These are phyloP conservation scores for Penicillium fimorum DNA, from an alignment of 495 filamentous ascomycete species.

Conservation along the genomic window DNA sequence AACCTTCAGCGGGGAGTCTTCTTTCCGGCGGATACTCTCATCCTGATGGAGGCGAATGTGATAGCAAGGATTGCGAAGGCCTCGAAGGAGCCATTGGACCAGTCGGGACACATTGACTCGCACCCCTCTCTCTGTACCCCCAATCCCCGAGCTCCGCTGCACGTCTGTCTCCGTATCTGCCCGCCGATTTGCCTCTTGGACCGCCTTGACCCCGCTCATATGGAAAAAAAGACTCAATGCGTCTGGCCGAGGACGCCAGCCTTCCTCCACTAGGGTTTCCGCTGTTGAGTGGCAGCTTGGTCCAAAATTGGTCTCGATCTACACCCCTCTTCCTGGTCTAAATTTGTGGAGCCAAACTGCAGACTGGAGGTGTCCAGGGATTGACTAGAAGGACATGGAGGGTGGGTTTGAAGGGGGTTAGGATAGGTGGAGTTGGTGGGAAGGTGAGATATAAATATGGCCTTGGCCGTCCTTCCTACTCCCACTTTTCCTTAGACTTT, in stretches of 20 bases:
- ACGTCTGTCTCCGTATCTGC: slow-evolving; percentile 34
- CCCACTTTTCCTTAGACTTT: slow-evolving; percentile 7
- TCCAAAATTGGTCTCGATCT: slow-evolving; percentile 28
- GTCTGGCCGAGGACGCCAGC: slow-evolving; percentile 35
- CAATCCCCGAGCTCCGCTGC: slow-evolving; percentile 42
- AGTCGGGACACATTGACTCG: slow-evolving; percentile 47
- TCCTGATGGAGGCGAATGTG: slow-evolving; percentile 21
- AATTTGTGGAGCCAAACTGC: slow-evolving; percentile 19
- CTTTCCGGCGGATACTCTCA: slow-evolving; percentile 38
- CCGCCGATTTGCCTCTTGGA: slow-evolving; percentile 46
- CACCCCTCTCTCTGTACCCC: slow-evolving; percentile 44
- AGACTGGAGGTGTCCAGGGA: slow-evolving; percentile 8
- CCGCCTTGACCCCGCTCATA: slow-evolving; percentile 51
- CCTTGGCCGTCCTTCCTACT: slow-evolving; percentile 16
- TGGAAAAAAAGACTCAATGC: slow-evolving; percentile 37
- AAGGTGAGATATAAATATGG: slow-evolving; percentile 25
- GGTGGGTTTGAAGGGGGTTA: slow-evolving; percentile 7
- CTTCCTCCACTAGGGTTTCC: slow-evolving; percentile 39
- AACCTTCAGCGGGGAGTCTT: slow-evolving; percentile 54
- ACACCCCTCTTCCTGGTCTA: slow-evolving; percentile 19
- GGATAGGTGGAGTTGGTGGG: slow-evolving; percentile 14
- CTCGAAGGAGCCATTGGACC: slow-evolving; percentile 40
- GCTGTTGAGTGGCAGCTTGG: slow-evolving; percentile 30
- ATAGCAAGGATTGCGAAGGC: slow-evolving; percentile 28
- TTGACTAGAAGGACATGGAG: slow-evolving; percentile 7